Evolutionary conservation across 108 stramenopile genomes (phyloP).

Genomic region (Cylindrotheca closterium): DNA sequence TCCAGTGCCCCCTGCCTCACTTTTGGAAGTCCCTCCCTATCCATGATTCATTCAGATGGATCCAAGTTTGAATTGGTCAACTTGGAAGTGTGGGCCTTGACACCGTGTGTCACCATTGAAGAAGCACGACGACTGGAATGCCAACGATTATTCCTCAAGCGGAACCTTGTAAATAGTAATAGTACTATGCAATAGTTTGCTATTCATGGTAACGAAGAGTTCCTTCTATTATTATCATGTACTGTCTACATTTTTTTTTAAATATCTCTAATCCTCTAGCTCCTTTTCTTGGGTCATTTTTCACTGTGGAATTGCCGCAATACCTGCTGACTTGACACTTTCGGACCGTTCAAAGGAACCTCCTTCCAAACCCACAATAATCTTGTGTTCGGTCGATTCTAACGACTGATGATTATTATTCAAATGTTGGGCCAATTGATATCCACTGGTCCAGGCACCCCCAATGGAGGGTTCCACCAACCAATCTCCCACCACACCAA

Average conservation of each 20-base stretch:
- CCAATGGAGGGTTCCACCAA: constrained; percentile 73
- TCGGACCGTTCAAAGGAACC: constrained; percentile 10
- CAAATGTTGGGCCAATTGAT: constrained; percentile 56
- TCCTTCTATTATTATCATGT: no score
- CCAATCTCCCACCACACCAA: constrained; percentile 88
- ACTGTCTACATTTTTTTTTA: no score
- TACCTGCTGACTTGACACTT: background rate
- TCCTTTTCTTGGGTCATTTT: no score
- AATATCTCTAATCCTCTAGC: no score
- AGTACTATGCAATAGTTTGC: no score
- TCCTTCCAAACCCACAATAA: background rate
- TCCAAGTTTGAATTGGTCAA: constrained; percentile 56
- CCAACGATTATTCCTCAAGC: constrained; percentile 25
- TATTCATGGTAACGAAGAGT: no score
- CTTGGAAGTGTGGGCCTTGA: constrained; percentile 65
- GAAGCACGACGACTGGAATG: constrained; percentile 41
- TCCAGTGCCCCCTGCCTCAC: constrained; percentile 49
- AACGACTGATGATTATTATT: background rate
- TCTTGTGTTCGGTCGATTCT: background rate
- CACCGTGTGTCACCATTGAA: constrained; percentile 39
- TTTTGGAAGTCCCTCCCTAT: constrained; percentile 51
- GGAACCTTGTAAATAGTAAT: no score
- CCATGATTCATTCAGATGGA: constrained; percentile 29
- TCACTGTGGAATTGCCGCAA: constrained; percentile 5
- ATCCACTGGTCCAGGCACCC: constrained; percentile 85